A percentile compares a stretch with the other conserved stretches of the same genome.
Evolutionary conservation across 2,329 filamentous ascomycete species (phyloP).

Genomic region (Scedosporium boydii): DNA sequence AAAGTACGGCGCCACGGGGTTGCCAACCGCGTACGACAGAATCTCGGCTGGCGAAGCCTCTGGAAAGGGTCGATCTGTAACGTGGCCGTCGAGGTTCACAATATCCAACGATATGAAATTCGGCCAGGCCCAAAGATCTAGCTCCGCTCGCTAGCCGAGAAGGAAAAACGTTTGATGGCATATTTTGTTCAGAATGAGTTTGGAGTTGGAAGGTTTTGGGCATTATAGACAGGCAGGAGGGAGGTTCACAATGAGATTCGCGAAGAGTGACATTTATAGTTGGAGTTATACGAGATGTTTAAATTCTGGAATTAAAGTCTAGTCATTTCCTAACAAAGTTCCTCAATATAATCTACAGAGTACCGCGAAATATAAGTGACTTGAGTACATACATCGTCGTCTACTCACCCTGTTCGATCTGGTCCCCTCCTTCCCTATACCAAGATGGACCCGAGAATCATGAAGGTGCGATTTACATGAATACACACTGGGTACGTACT

Average conservation of each 20-base stretch:
- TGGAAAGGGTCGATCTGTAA: neutral
- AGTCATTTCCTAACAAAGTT: neutral
- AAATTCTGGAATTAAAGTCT: neutral
- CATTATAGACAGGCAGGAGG: neutral
- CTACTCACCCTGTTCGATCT: too few relatives aligned
- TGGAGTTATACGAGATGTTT: neutral
- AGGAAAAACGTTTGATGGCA: neutral
- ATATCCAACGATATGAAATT: neutral
- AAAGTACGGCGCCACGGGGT: constrained; percentile 47
- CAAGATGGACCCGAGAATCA: neutral
- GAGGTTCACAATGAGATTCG: neutral
- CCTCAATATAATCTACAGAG: neutral
- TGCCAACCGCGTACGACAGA: constrained; percentile 61
- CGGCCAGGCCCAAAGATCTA: neutral
- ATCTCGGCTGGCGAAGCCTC: constrained; percentile 33
- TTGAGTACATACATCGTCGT: too few relatives aligned
- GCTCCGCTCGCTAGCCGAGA: neutral
- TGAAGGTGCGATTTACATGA: neutral
- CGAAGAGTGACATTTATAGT: neutral
- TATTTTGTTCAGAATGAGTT: neutral
- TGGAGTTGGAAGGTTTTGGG: neutral
- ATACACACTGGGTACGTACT: neutral
- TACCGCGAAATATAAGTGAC: neutral
- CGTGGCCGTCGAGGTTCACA: neutral
- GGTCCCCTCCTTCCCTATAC: too few relatives aligned